These are phyloP conservation scores for Stropharia rugosoannulata DNA, from an alignment of 768 basidiomycete genomes.

Conservation along the genomic window DNA sequence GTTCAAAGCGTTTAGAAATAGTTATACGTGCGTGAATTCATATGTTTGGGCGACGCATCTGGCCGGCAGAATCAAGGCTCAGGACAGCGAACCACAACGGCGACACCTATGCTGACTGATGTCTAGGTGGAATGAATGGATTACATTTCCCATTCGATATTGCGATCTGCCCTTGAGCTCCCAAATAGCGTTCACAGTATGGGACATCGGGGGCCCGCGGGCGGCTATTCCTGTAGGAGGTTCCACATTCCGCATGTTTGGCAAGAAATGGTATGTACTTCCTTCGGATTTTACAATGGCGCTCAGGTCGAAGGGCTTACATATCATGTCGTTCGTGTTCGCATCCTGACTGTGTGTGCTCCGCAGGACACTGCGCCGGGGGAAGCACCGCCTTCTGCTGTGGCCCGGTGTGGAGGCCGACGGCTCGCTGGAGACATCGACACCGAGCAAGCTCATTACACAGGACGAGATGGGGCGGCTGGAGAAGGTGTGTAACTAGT, in stretches of 20 bases:
- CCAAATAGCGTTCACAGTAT: constrained; percentile 92
- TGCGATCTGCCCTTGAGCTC: constrained; percentile 89
- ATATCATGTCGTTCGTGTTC: not conserved
- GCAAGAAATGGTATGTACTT: constrained; percentile 79
- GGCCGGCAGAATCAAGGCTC: not conserved
- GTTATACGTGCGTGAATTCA: constrained; percentile 57
- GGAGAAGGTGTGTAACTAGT: constrained; percentile 65
- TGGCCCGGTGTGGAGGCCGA: constrained; percentile 88
- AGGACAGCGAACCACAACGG: not conserved
- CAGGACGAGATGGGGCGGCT: constrained; percentile 94
- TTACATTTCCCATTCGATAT: constrained; percentile 88
- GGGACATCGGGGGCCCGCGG: constrained; percentile 89
- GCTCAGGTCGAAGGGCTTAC: not conserved
- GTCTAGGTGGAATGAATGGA: constrained; percentile 92
- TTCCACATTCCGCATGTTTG: constrained; percentile 86
- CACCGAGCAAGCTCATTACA: constrained; percentile 81
- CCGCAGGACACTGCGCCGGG: constrained; percentile 77
- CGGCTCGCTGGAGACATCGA: constrained; percentile 74
- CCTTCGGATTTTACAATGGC: not conserved
- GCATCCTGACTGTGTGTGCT: too few species aligned
- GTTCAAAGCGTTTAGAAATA: constrained; percentile 88
- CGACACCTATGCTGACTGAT: not conserved
- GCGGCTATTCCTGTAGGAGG: constrained; percentile 85
- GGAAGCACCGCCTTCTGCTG: constrained; percentile 85
- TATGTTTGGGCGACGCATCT: not conserved